Conservation (phyloP, 2,329 filamentous ascomycete genomes). For the Pseudocercospora macadamiae region DNA sequence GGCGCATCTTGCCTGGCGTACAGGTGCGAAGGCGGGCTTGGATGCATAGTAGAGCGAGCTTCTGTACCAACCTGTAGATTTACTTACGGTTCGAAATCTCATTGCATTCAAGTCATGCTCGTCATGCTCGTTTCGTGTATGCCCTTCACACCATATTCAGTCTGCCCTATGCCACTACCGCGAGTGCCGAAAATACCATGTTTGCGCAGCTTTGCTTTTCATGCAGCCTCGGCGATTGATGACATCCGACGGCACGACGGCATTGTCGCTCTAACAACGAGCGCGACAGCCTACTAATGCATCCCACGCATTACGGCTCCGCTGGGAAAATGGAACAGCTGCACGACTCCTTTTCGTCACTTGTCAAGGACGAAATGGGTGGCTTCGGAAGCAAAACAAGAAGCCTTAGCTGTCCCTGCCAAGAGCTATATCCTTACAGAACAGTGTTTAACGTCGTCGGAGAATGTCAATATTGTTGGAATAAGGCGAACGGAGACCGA, state of each 20-base stretch:
- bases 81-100: slow-evolving; percentile 19
- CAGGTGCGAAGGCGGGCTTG: slow-evolving; percentile 15
- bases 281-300: too few relatives aligned
- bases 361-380: not conserved
- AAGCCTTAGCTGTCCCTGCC: slow-evolving; percentile 1
- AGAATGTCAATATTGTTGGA: not conserved
- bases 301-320: not conserved
- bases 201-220: not conserved
- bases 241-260: slow-evolving; percentile 2
- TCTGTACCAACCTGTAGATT: slow-evolving; percentile 29
- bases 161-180: not conserved
- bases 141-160: not conserved
- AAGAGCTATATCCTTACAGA: not conserved
- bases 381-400: not conserved
- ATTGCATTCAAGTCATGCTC: not conserved
- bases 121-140: not conserved
- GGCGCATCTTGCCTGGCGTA: slow-evolving; percentile 9
- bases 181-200: not conserved
- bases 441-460: not conserved
- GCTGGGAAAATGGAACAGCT: not conserved
- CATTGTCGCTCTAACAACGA: not conserved
- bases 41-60: slow-evolving; percentile 26
- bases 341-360: not conserved
- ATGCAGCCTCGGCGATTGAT: not conserved
- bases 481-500: not conserved